Percentiles rank a stretch among this genome's conserved stretches.
phyloP scores from a whole-genome alignment of 1,284 basidiomycete species.

The Sutorius eximius region DNA sequence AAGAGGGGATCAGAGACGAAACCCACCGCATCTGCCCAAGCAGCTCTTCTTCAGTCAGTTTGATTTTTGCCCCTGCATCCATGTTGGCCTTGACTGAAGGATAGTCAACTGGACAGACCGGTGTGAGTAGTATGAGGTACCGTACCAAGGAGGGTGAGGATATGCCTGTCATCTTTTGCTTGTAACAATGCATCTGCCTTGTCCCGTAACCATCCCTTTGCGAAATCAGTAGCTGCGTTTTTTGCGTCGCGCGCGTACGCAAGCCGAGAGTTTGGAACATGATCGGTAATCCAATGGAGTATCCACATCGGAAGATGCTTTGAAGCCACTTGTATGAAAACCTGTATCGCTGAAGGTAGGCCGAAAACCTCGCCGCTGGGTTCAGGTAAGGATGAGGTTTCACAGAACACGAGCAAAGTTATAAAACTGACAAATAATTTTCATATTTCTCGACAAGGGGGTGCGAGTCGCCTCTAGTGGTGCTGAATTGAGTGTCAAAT shows the following conservation, averaged over 20 bases:
- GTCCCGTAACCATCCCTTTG: constrained; percentile 41
- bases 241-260: constrained; percentile 35
- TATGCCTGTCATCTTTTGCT: constrained; percentile 38
- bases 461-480: constrained; percentile 38
- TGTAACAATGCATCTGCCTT: constrained; percentile 39
- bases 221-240: constrained; percentile 24
- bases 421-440: constrained; percentile 35
- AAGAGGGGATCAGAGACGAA: not conserved
- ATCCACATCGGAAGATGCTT: constrained; percentile 26
- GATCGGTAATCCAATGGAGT: constrained; percentile 38
- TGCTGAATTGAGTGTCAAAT: constrained; percentile 42
- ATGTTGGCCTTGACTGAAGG: constrained; percentile 54
- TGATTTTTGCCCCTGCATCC: constrained; percentile 42
- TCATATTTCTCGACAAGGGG: constrained; percentile 37
- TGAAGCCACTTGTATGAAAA: constrained; percentile 17
- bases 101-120: not conserved
- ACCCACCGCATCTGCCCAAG: constrained; percentile 51
- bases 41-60: constrained; percentile 52
- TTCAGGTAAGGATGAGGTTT: not conserved
- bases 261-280: constrained; percentile 38
- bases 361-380: constrained; percentile 24
- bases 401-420: not conserved
- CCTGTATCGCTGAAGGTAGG: constrained; percentile 11
- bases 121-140: not conserved
- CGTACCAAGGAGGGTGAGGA: constrained; percentile 45